Evolutionary conservation across 1,284 basidiomycete species (phyloP).

Genomic region (Tremellales sp.): DNA sequence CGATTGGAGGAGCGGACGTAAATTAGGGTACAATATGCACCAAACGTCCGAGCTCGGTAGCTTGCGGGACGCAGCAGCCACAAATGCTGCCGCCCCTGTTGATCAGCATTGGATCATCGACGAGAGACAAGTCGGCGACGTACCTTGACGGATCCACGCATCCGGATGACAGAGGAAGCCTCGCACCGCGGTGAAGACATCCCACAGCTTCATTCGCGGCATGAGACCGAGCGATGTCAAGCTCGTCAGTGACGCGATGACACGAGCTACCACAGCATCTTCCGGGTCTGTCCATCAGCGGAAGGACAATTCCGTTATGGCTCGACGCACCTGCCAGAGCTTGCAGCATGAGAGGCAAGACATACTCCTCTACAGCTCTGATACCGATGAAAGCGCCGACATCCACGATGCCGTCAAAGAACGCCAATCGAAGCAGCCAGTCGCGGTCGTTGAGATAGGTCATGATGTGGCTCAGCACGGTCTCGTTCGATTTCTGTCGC

Average conservation of each 20-base stretch:
- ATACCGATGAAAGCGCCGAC: slow-evolving; percentile 89
- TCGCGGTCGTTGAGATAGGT: slow-evolving; percentile 96
- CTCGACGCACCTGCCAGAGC: slow-evolving; percentile 71
- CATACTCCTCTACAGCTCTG: slow-evolving; percentile 66
- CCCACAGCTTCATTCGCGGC: slow-evolving; percentile 89
- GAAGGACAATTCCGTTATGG: neutral
- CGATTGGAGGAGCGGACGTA: slow-evolving; percentile 77
- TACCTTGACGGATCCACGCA: slow-evolving; percentile 91
- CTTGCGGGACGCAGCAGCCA: slow-evolving; percentile 74
- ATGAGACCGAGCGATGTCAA: slow-evolving; percentile 82
- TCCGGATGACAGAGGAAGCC: slow-evolving; percentile 95
- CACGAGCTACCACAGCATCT: slow-evolving; percentile 85
- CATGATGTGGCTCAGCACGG: slow-evolving; percentile 94
- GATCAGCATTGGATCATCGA: neutral
- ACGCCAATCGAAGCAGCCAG: slow-evolving; percentile 84
- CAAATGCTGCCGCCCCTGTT: slow-evolving; percentile 71
- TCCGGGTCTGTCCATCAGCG: slow-evolving; percentile 67
- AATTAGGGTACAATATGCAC: slow-evolving; percentile 90
- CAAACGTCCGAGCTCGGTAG: slow-evolving; percentile 83
- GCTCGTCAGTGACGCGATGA: slow-evolving; percentile 76
- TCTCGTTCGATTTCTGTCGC: slow-evolving; percentile 86
- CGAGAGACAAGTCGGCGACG: slow-evolving; percentile 13
- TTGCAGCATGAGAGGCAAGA: slow-evolving; percentile 90
- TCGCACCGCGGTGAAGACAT: slow-evolving; percentile 77
- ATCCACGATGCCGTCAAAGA: slow-evolving; percentile 92